Conservation (phyloP, 2,329 filamentous ascomycete genomes). For the Cordyceps pruinosa region DNA sequence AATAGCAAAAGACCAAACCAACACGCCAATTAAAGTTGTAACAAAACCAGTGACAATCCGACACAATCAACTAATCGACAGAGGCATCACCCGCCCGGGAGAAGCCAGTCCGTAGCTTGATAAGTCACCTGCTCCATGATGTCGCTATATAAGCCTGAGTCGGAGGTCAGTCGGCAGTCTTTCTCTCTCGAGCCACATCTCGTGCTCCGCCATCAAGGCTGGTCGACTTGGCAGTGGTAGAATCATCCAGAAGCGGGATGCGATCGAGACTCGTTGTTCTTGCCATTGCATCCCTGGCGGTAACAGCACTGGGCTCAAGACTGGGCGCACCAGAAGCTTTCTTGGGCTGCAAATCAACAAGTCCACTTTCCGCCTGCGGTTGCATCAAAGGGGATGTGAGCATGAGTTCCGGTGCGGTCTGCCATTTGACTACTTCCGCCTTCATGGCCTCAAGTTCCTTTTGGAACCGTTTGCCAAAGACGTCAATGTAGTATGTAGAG, state of each 20-base stretch:
- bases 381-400: constrained; percentile 29
- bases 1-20: not conserved
- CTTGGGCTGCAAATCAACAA: not conserved
- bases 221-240: constrained; percentile 27
- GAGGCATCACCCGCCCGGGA: not conserved
- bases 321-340: constrained; percentile 11
- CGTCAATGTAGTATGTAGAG: constrained; percentile 95
- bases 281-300: constrained; percentile 17
- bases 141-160: not conserved
- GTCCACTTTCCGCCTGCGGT: constrained; percentile 22
- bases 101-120: not conserved
- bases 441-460: constrained; percentile 88
- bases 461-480: constrained; percentile 94
- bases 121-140: not conserved
- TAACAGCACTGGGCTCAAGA: not conserved
- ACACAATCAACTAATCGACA: not conserved
- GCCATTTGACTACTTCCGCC: constrained; percentile 84
- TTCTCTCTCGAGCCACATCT: constrained; percentile 43
- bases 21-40: not conserved
- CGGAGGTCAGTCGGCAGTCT: constrained; percentile 18
- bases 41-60: not conserved
- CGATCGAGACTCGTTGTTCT: constrained; percentile 38
- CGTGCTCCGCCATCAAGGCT: constrained; percentile 39
- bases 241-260: constrained; percentile 51
- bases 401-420: constrained; percentile 49